A percentile compares a stretch with the other conserved stretches of the same genome.
These are phyloP conservation scores for Xylaria scruposa DNA, from an alignment of 495 filamentous ascomycete species.

Conservation along the genomic window DNA sequence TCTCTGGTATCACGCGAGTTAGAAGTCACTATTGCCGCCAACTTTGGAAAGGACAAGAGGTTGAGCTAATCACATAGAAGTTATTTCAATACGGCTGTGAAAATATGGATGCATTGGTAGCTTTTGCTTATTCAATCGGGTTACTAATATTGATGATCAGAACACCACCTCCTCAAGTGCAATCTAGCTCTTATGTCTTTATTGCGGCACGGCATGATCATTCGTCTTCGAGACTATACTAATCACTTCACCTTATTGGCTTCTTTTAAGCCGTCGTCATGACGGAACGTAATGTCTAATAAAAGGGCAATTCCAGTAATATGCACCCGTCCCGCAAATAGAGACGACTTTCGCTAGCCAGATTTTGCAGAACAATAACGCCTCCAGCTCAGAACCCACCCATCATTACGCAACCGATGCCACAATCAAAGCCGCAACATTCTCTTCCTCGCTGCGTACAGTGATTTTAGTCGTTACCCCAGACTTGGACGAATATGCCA, in stretches of 20 bases:
- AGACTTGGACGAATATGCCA: slow-evolving; percentile 91
- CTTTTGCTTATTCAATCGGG: neutral
- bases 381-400: slow-evolving; percentile 38
- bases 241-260: slow-evolving; percentile 16
- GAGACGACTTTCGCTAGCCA: slow-evolving; percentile 40
- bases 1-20: too few species aligned
- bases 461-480: slow-evolving; percentile 95
- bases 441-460: slow-evolving; percentile 89
- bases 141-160: neutral
- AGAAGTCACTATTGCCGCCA: too few species aligned
- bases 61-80: neutral
- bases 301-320: slow-evolving; percentile 24
- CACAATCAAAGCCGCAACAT: slow-evolving; percentile 83
- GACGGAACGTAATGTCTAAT: neutral
- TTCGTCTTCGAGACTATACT: neutral
- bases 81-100: neutral
- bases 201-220: neutral
- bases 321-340: slow-evolving; percentile 38
- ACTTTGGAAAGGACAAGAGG: too few species aligned
- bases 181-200: neutral
- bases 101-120: neutral
- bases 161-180: neutral
- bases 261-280: neutral
- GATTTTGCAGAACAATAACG: slow-evolving; percentile 38
- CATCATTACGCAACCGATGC: slow-evolving; percentile 77